A percentile compares a stretch with the other conserved stretches of the same genome.
Conservation (phyloP, 2,329 filamentous ascomycete species). For the Exophiala spinifera region DNA sequence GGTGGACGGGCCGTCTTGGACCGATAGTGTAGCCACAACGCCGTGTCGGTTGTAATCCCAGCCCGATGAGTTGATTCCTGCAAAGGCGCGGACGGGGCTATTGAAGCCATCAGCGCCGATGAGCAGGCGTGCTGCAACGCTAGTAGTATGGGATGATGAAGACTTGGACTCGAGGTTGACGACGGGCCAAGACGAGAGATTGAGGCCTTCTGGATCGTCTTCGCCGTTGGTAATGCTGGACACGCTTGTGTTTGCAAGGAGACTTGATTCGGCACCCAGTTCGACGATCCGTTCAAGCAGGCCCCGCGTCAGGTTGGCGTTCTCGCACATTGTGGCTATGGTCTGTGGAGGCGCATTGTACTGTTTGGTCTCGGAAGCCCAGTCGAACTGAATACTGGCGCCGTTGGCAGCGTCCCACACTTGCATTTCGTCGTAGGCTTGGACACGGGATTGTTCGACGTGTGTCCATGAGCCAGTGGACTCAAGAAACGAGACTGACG, state of each 20-base stretch:
- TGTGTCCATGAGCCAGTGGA: constrained; percentile 82
- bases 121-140: constrained; percentile 75
- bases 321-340: constrained; percentile 97
- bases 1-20: constrained; percentile 46
- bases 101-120: constrained; percentile 94
- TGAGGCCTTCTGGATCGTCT: constrained; percentile 62
- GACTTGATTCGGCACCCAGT: constrained; percentile 54
- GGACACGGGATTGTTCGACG: constrained; percentile 68
- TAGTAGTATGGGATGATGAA: constrained; percentile 39
- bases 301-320: constrained; percentile 78
- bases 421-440: constrained; percentile 93
- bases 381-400: constrained; percentile 85
- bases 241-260: constrained; percentile 75
- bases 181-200: constrained; percentile 84
- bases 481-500: constrained; percentile 78
- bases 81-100: constrained; percentile 86
- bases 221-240: constrained; percentile 74
- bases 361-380: constrained; percentile 48
- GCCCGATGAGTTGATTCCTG: constrained; percentile 76
- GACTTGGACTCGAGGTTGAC: constrained; percentile 64
- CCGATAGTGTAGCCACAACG: constrained; percentile 80
- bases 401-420: constrained; percentile 95
- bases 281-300: constrained; percentile 70
- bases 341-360: constrained; percentile 48
- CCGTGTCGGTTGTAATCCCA: constrained; percentile 94